Evolutionary conservation across 352 stramenopile genomes (phyloP), one percentile per base, ranked within the genome.

Genomic region (Phytophthora citricola): DNA sequence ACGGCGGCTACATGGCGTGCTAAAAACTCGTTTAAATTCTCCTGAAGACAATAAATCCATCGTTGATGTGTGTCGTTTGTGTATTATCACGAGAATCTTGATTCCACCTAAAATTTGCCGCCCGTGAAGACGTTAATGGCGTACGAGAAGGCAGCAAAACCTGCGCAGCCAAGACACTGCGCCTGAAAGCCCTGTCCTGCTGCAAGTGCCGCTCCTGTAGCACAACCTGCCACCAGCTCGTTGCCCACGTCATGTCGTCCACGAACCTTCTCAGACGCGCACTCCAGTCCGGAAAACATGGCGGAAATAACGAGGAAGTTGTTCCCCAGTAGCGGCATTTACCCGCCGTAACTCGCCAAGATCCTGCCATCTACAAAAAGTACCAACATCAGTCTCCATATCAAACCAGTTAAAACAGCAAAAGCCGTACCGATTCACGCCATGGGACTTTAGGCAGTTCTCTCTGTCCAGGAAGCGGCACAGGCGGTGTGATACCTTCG

Each of bases 211-310:
- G 94, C 97, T 27, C 97, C 97, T 4, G 97, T 98, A n/a, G 97
- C 90, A 71, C 97, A 99, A 47, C 97, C 97, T 32, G 92, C 95
- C 31, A 96, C 73, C 24, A 98, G 84, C 20, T 93, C 86, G 78
- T 98, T 99, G 68, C 92, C 96, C 43, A 98, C 91, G 71, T 99
- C 97, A 69, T 98, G 93, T 20, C 96, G 93, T 46, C 91, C 97
- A 27, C 97, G 81, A 62, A 89, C 91, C 71, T 98, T 98, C 76
- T 98, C 96, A 2, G 97, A 82, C 14, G 90, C 76, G 58, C 97
- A 99, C 75, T 99, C 97, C 6, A 97, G 79, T 29, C 94, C 95
- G 22, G 93, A 96, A 66, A 98, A 99, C 66, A 99, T 96, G 31
- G 92, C 93, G 5, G 87, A 95, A 68, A 95, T 93, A 47, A 95